Evolutionary conservation across 2,329 filamentous ascomycete species (phyloP).

Genomic region (Aureobasidium namibiae): DNA sequence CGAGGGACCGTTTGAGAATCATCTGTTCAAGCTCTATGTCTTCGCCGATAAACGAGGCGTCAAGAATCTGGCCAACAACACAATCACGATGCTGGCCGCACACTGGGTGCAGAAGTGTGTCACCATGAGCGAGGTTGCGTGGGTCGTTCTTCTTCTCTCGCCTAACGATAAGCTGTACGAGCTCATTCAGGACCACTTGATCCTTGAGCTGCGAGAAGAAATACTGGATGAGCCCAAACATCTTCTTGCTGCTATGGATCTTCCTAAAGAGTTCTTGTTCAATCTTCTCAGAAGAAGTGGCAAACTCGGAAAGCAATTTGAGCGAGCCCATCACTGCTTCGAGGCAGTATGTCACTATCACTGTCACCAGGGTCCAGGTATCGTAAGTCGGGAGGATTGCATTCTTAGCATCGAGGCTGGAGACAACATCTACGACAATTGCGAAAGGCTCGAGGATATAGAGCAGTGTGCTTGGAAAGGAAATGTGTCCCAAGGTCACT

Average conservation of each 20-base stretch:
- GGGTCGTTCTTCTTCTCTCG: not conserved
- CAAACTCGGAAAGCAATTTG: fast-evolving
- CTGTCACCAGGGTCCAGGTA: not conserved
- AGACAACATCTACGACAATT: not conserved
- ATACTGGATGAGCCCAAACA: not conserved
- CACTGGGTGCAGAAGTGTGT: not conserved
- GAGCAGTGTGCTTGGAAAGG: not conserved
- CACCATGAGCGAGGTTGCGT: not conserved
- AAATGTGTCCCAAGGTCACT: not conserved
- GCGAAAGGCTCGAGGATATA: no score
- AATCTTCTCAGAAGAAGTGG: not conserved
- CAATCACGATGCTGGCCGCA: not conserved
- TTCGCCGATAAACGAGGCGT: not conserved
- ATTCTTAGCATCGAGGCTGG: not conserved
- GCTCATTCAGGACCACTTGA: not conserved
- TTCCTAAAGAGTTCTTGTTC: not conserved
- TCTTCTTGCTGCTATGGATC: not conserved
- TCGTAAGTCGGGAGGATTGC: not conserved
- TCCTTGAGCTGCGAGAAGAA: not conserved
- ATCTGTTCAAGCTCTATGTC: not conserved
- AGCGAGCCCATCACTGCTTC: not conserved
- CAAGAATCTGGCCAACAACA: not conserved
- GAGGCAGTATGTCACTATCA: not conserved
- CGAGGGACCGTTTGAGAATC: not conserved
- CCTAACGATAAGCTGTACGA: not conserved